Evolutionary conservation across 2,329 filamentous ascomycete species (phyloP), one percentile per base, ranked within the genome.

Genomic region (Trichoderma asperellum): DNA sequence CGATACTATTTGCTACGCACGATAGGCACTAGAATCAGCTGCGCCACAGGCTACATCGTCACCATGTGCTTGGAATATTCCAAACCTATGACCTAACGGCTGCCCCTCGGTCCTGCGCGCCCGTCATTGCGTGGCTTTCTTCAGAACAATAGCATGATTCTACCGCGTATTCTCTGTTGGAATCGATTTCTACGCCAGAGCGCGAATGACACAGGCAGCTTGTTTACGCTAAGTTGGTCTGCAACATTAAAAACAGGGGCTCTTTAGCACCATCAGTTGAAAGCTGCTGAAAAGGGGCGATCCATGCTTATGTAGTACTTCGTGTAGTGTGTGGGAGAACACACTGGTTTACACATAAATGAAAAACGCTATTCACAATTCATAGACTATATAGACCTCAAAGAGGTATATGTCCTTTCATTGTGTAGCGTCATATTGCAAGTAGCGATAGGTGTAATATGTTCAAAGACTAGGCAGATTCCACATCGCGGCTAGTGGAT

Each of bases 31-130:
- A 43, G 18, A 1, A 43, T 34, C 11, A 34, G 37, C 62, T 66
- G 53, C 62, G 62, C 62, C 53, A 66, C 62, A 21, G 24, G 12
- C 47, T 55, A 37, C 27, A 57, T 37, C 24, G 27, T 56, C 53
- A 32, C 29, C 53, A n/a, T 32, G 27, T 29, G 47, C 16, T 5
- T 35, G 18, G 34, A 52, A 32, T 27, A 35, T 55, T 29, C 34
- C 6, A n/a, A 29, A 32, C 24, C 2, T 16, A 24, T 64, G 52
- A 34, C 37, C 29, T 18, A 27, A 57, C 14, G 21, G 37, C 62
- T 2, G 53, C 62, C 18, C 29, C 53, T n/a, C 21, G 4, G 32
- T 24, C 24, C 29, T 37, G 18, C 16, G 47, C 16, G 53, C 34
- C 34, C 18, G 32, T 16, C 29, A 5, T 35, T 62, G 18, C 40